phyloP scores from a whole-genome alignment of 1,284 basidiomycete species.

The Rhodotorula sp. region DNA sequence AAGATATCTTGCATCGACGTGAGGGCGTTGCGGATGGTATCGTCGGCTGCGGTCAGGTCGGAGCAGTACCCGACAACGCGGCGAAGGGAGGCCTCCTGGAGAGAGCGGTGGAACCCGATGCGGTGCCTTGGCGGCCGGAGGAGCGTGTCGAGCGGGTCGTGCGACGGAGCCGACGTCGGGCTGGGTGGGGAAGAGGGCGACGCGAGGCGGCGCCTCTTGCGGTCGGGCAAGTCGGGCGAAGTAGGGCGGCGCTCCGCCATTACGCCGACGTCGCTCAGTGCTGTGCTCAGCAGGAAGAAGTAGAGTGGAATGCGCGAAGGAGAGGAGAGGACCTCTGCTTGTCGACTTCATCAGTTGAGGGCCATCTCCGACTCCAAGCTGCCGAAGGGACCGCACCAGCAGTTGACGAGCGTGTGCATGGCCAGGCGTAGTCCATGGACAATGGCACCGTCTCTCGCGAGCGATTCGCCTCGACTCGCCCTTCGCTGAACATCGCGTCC shows the following conservation, averaged over 20 bases:
- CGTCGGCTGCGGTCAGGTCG: neutral
- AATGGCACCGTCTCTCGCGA: neutral
- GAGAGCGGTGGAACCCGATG: neutral
- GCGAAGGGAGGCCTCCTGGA: neutral
- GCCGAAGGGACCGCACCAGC: neutral
- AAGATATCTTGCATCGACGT: too few species aligned
- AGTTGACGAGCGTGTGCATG: neutral
- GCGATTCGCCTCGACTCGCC: too few species aligned
- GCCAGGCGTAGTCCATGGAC: neutral
- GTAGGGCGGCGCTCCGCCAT: too few species aligned
- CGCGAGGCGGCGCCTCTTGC: neutral
- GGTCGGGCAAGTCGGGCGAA: neutral
- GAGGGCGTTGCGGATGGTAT: neutral
- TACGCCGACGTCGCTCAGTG: too few species aligned
- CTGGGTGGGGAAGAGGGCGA: neutral
- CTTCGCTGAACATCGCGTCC: conserved; percentile 29
- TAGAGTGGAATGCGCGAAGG: too few species aligned
- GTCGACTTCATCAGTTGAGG: neutral
- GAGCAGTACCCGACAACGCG: too few species aligned
- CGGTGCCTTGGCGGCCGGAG: neutral
- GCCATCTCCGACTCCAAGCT: too few species aligned
- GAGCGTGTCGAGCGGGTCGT: neutral
- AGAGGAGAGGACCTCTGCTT: too few species aligned
- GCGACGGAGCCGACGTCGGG: neutral
- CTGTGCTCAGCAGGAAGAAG: too few species aligned